Evolutionary conservation across 768 basidiomycete genomes (phyloP).

Genomic region (Daedalea quercina): DNA sequence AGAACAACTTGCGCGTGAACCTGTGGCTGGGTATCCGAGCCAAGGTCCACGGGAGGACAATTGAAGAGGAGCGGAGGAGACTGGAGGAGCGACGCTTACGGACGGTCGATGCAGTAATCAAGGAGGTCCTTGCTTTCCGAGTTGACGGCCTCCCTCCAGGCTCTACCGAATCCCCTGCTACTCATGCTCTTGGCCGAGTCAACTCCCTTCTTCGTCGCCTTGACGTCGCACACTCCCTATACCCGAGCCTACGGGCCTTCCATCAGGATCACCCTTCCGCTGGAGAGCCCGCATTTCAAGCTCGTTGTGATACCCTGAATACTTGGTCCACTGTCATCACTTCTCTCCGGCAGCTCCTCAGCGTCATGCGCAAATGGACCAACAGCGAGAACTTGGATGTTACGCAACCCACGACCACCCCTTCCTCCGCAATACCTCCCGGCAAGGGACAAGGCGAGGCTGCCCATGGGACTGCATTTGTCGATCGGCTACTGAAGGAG

Average conservation of each 20-base stretch:
- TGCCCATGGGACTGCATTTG: conserved; percentile 76
- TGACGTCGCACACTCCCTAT: conserved; percentile 79
- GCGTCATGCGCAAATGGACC: conserved; percentile 85
- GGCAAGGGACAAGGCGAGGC: conserved; percentile 29
- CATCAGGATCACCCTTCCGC: conserved; percentile 72
- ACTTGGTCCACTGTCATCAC: conserved; percentile 88
- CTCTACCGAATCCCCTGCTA: conserved; percentile 29
- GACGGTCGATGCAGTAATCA: conserved; percentile 75
- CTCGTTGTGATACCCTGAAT: conserved; percentile 83
- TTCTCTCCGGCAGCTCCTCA: conserved; percentile 78
- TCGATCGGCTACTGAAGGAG: conserved; percentile 91
- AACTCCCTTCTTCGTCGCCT: conserved; percentile 63
- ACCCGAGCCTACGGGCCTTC: conserved; percentile 79
- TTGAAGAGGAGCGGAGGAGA: conserved; percentile 74
- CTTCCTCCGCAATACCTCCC: conserved; percentile 28
- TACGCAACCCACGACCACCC: conserved; percentile 66
- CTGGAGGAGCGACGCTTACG: conserved; percentile 81
- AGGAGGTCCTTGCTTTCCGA: conserved; percentile 75
- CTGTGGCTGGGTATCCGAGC: conserved; percentile 92
- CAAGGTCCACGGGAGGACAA: conserved; percentile 69
- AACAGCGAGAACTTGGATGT: conserved; percentile 89
- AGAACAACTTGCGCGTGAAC: conserved; percentile 58
- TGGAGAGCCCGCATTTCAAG: conserved; percentile 57
- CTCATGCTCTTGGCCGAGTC: conserved; percentile 54
- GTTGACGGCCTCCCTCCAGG: conserved; percentile 38